Evolutionary conservation across 106 monocot species (phyloP).

Genomic region (Agapanthus africanus): DNA sequence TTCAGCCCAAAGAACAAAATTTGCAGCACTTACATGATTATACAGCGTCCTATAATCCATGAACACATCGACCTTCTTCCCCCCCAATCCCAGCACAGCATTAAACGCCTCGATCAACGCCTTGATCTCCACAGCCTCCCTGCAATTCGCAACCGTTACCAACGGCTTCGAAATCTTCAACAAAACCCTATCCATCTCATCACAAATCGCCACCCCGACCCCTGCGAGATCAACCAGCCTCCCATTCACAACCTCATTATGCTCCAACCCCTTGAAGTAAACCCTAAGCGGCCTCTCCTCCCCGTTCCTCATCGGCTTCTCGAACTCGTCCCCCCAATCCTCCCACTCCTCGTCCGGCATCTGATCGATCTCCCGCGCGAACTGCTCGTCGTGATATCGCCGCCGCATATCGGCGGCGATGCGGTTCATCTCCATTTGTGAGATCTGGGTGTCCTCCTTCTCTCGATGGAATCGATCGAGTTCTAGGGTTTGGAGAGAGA

Average conservation of each 20-base stretch:
- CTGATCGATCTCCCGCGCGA: slow-evolving; percentile 46
- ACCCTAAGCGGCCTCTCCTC: slow-evolving; percentile 35
- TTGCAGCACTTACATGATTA: slow-evolving; percentile 51
- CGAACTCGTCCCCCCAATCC: slow-evolving; percentile 51
- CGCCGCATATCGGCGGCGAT: slow-evolving; percentile 25
- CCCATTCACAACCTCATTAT: slow-evolving; percentile 29
- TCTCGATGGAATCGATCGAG: slow-evolving; percentile 45
- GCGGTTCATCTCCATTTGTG: slow-evolving; percentile 31
- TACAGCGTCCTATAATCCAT: slow-evolving; percentile 39
- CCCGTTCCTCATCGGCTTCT: slow-evolving; percentile 42
- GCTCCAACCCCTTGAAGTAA: slow-evolving; percentile 52
- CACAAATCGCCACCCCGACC: slow-evolving; percentile 57
- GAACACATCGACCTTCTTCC: slow-evolving; percentile 43
- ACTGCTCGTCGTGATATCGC: slow-evolving; percentile 66
- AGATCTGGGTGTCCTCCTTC: slow-evolving; percentile 23
- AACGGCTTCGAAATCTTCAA: slow-evolving; percentile 70
- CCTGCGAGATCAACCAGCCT: slow-evolving; percentile 18
- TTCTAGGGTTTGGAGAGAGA: slow-evolving; percentile 44
- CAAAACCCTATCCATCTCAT: slow-evolving; percentile 34
- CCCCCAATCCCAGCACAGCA: slow-evolving; percentile 39
- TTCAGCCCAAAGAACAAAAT: background rate
- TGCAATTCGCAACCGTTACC: background rate
- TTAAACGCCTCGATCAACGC: slow-evolving; percentile 71
- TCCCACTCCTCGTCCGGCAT: slow-evolving; percentile 68
- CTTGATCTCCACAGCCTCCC: slow-evolving; percentile 40